Base-by-base conservation (phyloP, 2,329 filamentous ascomycete species). In the Drechslerella coelobrocha region DNA sequence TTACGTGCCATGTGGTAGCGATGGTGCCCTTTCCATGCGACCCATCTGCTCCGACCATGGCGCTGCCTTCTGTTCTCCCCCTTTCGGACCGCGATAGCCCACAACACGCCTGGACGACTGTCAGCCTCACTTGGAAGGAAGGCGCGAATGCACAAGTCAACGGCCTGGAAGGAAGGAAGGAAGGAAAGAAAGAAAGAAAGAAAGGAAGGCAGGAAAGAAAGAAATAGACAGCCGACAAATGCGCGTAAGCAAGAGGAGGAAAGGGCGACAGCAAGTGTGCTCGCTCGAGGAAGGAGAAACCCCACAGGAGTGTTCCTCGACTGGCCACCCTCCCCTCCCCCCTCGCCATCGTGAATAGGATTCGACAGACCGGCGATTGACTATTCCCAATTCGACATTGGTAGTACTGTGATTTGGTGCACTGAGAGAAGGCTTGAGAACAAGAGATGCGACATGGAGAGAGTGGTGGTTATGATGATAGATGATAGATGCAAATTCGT, bases 121-220 rank as follows among this genome's bases (percentile, higher is more conserved):
- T n/a, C n/a, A n/a, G n/a, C n/a, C n/a, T n/a, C n/a, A n/a, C n/a
- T n/a, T n/a, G n/a, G n/a, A n/a, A n/a, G n/a, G n/a, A n/a, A n/a
- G n/a, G n/a, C n/a, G n/a, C n/a, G 5, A 19, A 29, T 52, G n/a
- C 31, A 21, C 14, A 23, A 27, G 47, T 43, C 47, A 52, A 61
- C n/a, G 27, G 31, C 26, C 12, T 37, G 24, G 29, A 41, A 27
- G 19, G n/a, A 19, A 17, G 17, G 17, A n/a, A 45, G 50, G 14
- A 45, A n/a, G 55, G 10, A 2, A 45, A 29, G 6, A 19, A 21
- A 2, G 24, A 17, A n/a, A 34, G 27, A 17, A 12, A 53, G n/a
- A 2, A n/a, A 2, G 26, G 2, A n/a, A n/a, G 14, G 41, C 39
- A 51, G 37, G 39, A 26, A 24, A 17, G 21, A 17, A 24, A 10